Evolutionary conservation across 2,329 filamentous ascomycete species (phyloP).

Genomic region (Microdochium paspali): DNA sequence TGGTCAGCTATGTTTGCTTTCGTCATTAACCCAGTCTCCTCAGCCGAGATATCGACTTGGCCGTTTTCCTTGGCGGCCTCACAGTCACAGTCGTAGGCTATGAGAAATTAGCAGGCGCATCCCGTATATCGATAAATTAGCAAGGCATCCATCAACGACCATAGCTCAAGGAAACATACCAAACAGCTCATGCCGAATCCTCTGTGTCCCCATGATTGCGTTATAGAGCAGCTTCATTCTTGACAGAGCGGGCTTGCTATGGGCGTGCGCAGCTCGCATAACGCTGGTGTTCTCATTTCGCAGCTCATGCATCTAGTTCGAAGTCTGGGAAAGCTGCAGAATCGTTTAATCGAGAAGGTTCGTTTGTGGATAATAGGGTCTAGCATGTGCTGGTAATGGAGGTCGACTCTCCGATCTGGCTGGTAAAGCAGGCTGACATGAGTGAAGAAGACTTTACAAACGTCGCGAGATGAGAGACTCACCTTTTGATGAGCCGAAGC

Average conservation of each 20-base stretch:
- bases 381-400: too few species aligned
- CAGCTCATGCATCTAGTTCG: constrained; percentile 31
- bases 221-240: constrained; percentile 28
- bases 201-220: constrained; percentile 28
- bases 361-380: too few species aligned
- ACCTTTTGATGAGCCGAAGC: too few species aligned
- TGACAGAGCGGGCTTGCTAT: constrained; percentile 19
- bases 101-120: constrained; percentile 11
- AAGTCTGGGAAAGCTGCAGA: constrained; percentile 17
- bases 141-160: not conserved
- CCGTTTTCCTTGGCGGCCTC: not conserved
- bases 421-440: too few species aligned
- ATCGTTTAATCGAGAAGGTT: not conserved
- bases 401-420: too few species aligned
- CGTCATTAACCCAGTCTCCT: not conserved
- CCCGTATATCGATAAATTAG: not conserved
- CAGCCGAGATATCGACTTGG: not conserved
- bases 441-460: too few species aligned
- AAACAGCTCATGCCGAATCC: constrained; percentile 15
- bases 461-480: too few species aligned
- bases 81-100: constrained; percentile 24
- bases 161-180: constrained; percentile 3
- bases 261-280: constrained; percentile 17
- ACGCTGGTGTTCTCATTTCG: constrained; percentile 30
- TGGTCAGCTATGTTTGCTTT: not conserved